Percentiles rank a stretch among this genome's conserved stretches.
Evolutionary conservation across 2,329 filamentous ascomycete species (phyloP).

Genomic region (Diaporthe capsici): DNA sequence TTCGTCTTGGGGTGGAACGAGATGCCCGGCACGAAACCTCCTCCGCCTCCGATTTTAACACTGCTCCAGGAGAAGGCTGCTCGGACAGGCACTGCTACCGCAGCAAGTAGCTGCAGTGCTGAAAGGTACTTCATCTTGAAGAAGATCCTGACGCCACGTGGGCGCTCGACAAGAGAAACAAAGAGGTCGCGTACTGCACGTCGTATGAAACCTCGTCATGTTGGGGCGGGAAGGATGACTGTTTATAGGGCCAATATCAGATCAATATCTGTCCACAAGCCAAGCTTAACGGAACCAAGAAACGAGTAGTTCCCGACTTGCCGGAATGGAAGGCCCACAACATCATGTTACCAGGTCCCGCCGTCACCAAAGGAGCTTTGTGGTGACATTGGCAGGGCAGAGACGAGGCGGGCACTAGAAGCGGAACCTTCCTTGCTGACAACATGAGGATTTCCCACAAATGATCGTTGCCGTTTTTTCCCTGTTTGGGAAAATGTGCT

Average conservation of each 20-base stretch:
- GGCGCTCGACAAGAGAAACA: no score
- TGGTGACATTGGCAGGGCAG: constrained; percentile 9
- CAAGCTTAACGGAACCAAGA: constrained; percentile 11
- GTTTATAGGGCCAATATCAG: constrained; percentile 27
- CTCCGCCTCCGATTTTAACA: constrained; percentile 65
- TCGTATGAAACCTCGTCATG: no score
- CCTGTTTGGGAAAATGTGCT: constrained; percentile 1
- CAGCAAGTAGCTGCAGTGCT: constrained; percentile 45
- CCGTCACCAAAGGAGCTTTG: constrained; percentile 6
- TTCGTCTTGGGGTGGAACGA: constrained; percentile 67
- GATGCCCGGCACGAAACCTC: constrained; percentile 69
- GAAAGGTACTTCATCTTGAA: constrained; percentile 41
- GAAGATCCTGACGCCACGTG: background rate
- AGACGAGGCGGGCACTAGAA: background rate
- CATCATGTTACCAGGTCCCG: background rate
- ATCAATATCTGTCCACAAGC: constrained; percentile 5
- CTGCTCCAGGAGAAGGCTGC: constrained; percentile 50
- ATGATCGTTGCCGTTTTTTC: constrained; percentile 26
- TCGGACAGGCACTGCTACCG: constrained; percentile 44
- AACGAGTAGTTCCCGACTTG: constrained; percentile 3
- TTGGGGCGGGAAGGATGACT: background rate
- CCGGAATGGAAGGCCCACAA: background rate
- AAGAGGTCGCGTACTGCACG: background rate
- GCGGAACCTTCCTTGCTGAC: background rate
- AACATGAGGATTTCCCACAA: constrained; percentile 40